Evolutionary conservation across 1,284 basidiomycete genomes (phyloP), one percentile per base, ranked within the genome.

Genomic region (Polyporus tsugae): DNA sequence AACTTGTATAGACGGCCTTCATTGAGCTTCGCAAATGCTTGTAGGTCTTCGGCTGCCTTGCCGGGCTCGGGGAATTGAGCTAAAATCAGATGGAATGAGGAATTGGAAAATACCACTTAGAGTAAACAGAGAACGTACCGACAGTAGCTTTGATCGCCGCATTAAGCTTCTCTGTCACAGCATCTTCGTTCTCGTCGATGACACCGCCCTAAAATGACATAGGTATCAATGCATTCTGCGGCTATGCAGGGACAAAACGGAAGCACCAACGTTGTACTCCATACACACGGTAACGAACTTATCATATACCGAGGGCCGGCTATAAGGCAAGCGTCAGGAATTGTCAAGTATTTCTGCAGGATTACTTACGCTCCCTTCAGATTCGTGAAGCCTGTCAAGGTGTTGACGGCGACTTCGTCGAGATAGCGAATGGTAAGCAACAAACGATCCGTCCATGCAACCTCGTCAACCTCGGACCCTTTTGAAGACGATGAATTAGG

Each of bases 1-100:
- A 97, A 83, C 79, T 93, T 95, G 83, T 96, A 98, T 11, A 97
- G 82, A 61, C 95, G 87, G 25, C 86, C 86, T 75, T 98, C 96
- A 78, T 98, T 98, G 46, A 91, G 81, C 69, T 93, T 92, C 1
- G 96, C 96, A 74, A 99, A 98, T 0, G 88, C 80, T 25, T 90
- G 84, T 29, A 99, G 81, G 75, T 98, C 96, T 66, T 93, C 93
- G 2, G 84, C 81, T 0, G 90, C 92, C 76, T 94, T 94, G 52
- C 88, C 84, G 0, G 88, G 83, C 64, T 98, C 96, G 3, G 89
- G 84, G 73, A 91, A 93, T 60, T 79, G 80, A 19, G 73, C 90
- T 91, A 69, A 60, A 41, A 6, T 25, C 2, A 4, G 6, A 25
- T 10, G 38, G 22, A n/a, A 36, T 36, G 29, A 25, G 60, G 55